Evolutionary conservation across 345 rosid genomes (phyloP), one percentile per base, ranked within the genome.

Genomic region (Eucalyptus coolabah): DNA sequence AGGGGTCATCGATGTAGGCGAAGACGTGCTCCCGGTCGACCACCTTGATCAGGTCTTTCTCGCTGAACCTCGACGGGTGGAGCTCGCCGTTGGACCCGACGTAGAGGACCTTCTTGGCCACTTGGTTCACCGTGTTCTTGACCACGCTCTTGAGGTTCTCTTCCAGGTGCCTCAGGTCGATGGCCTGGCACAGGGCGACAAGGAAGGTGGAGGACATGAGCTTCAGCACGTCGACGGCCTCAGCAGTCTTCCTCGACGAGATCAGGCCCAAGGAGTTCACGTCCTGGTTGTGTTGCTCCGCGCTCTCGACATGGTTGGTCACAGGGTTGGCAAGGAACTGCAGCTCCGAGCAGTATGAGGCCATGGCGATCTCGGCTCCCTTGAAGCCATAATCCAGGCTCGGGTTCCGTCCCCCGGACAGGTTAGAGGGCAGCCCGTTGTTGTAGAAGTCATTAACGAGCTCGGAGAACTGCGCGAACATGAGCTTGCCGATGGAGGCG

Each of bases 331-430:
- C 97, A 1, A 96, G 92, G 90, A 89, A 95, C 80, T 96, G 97
- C 56, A 96, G 95, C 92, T 96, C 98, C 1, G 96, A 96, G 86
- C 98, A 95, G 85, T 96, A 96, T 1, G 98, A 92, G 86, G 98
- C 98, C 98, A 96, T 96, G 5, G 98, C 96, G 12, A 96, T 96
- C 91, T 96, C 97, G 1, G 97, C 97, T 17, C 98, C 97, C 82
- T 95, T 96, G 93, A 96, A 95, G 28, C 97, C 96, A 9, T 96
- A 96, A 81, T 96, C 98, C 89, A 95, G 88, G 91, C 98, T 96
- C 1, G 98, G 98, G 60, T 92, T 88, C 45, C 94, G 90, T 13
- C 97, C 94, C 0, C 93, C 97, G 0, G 96, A 93, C 65, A 95
- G 93, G 89, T 95, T 96, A 14, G 96, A 95, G 42, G 97, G 98